phyloP scores from a whole-genome alignment of 2,329 filamentous ascomycete species.

The Penicillium sp. region DNA sequence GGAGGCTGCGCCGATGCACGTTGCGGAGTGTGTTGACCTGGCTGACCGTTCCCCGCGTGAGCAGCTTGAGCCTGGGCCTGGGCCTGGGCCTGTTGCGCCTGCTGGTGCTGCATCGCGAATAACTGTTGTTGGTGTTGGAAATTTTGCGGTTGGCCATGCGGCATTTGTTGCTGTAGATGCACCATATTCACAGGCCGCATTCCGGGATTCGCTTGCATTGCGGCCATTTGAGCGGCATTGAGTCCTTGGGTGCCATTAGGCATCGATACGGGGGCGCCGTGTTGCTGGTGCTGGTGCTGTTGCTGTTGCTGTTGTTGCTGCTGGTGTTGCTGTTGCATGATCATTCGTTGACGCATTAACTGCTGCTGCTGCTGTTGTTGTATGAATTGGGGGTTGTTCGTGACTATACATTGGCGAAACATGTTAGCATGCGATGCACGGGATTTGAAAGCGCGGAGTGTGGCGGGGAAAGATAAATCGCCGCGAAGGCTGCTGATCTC shows the following conservation, averaged over 20 bases:
- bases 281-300: conserved; percentile 36
- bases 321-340: conserved; percentile 31
- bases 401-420: conserved; percentile 26
- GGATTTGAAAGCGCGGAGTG: neutral
- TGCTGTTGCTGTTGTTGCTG: conserved; percentile 35
- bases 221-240: conserved; percentile 45
- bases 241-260: conserved; percentile 44
- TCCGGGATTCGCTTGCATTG: conserved; percentile 44
- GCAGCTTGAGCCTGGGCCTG: conserved; percentile 28
- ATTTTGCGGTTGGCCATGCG: conserved; percentile 43
- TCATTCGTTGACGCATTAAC: conserved; percentile 27
- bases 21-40: conserved; percentile 39
- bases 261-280: conserved; percentile 41
- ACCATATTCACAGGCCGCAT: conserved; percentile 44
- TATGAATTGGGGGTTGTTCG: conserved; percentile 48
- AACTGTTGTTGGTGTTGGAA: conserved; percentile 48
- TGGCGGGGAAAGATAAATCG: conserved; percentile 1
- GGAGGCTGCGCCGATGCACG: conserved; percentile 44
- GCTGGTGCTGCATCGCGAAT: conserved; percentile 40
- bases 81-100: conserved; percentile 30
- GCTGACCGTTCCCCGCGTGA: conserved; percentile 23
- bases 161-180: conserved; percentile 45
- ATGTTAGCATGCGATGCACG: conserved; percentile 13
- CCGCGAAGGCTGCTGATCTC: neutral
- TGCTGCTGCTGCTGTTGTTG: conserved; percentile 43